These are phyloP conservation scores for Trichomonas vaginalis DNA, from an alignment of 208 protist species.

Conservation along the genomic window DNA sequence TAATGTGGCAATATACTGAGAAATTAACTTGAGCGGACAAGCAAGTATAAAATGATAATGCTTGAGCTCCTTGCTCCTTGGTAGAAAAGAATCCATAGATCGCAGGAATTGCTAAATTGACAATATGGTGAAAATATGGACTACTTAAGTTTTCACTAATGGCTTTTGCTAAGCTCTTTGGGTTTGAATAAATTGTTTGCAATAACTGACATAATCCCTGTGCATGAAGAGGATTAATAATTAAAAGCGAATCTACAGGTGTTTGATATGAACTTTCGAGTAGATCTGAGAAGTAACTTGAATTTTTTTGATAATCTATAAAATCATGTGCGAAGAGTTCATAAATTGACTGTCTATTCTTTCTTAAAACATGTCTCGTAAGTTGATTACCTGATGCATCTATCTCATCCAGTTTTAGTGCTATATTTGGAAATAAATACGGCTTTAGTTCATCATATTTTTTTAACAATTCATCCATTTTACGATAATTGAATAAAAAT, in stretches of 20 bases:
- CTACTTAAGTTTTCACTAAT: neutral
- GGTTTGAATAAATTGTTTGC: neutral
- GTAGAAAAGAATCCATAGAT: neutral
- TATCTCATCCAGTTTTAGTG: neutral
- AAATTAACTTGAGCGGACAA: neutral
- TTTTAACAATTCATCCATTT: neutral
- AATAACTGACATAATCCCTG: neutral
- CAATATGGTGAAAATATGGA: neutral
- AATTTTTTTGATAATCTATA: neutral
- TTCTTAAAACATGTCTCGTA: neutral
- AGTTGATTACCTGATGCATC: neutral
- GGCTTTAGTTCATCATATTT: neutral
- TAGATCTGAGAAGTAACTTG: neutral
- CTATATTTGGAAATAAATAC: neutral
- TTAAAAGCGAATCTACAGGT: neutral
- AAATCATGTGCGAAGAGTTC: neutral
- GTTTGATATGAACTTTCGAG: neutral
- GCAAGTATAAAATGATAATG: neutral
- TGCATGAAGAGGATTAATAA: neutral
- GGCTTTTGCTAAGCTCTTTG: neutral
- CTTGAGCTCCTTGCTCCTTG: neutral
- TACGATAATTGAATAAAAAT: no score
- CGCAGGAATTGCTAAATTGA: neutral
- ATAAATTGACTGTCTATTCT: neutral
- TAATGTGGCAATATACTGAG: neutral